Evolutionary conservation across 371 early-diverging fungal genomes (phyloP).

Genomic region (Smittium culicis): DNA sequence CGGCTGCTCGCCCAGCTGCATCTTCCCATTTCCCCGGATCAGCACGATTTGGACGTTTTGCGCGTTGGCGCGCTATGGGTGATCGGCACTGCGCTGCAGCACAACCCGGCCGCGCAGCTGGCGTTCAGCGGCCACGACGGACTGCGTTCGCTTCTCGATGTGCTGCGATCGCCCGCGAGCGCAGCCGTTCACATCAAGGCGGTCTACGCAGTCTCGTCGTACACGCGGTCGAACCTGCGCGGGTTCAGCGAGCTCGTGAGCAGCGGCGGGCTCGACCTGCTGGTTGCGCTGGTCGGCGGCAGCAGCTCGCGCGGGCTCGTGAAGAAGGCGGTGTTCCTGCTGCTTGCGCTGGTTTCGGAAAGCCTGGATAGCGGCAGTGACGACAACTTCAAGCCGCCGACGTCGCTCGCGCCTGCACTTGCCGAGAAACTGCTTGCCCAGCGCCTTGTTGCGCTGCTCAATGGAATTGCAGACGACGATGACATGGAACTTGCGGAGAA

Average conservation of each 20-base stretch:
- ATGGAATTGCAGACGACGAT: neutral
- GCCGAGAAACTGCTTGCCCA: neutral
- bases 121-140: conserved; percentile 51
- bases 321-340: neutral
- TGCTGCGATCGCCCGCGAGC: conserved; percentile 39
- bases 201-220: conserved; percentile 62
- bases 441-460: neutral
- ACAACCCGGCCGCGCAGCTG: conserved; percentile 73
- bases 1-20: conserved; percentile 39
- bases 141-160: conserved; percentile 36
- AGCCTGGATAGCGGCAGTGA: neutral
- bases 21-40: no score
- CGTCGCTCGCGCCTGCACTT: neutral
- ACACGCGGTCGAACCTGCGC: conserved; percentile 47
- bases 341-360: neutral
- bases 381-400: neutral
- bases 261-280: conserved; percentile 36
- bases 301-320: neutral
- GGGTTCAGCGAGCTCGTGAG: conserved; percentile 45
- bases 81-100: conserved; percentile 83
- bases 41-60: conserved; percentile 33
- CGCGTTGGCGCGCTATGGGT: conserved; percentile 76
- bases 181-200: conserved; percentile 52
- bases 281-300: conserved; percentile 34
- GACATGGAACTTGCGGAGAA: neutral